phyloP scores from a whole-genome alignment of 345 rosid species.

The Melastoma malabathricum region DNA sequence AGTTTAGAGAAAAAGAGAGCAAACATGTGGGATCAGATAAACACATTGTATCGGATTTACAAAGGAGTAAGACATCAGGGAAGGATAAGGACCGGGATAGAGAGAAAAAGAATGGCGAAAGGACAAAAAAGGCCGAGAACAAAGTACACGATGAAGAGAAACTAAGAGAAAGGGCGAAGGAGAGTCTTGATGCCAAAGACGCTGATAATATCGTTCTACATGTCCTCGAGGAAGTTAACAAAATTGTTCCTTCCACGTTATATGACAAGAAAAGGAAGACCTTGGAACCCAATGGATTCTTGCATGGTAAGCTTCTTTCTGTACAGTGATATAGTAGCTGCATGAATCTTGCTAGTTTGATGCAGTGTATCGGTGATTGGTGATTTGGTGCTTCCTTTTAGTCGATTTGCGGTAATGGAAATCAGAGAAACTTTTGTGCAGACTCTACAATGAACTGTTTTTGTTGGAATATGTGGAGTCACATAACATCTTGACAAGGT shows the following conservation, averaged over 20 bases:
- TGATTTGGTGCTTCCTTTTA: neutral
- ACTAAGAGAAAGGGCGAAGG: slow-evolving; percentile 16
- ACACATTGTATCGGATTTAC: slow-evolving; percentile 7
- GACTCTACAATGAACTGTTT: neutral
- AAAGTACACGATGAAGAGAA: slow-evolving; percentile 14
- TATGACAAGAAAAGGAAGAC: slow-evolving; percentile 49
- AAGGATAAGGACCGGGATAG: slow-evolving; percentile 21
- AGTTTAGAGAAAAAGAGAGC: slow-evolving; percentile 19
- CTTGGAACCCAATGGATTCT: slow-evolving; percentile 40
- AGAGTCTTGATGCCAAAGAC: slow-evolving; percentile 8
- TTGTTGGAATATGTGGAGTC: neutral
- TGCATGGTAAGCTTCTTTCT: slow-evolving; percentile 41
- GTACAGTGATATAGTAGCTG: neutral
- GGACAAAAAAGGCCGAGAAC: slow-evolving; percentile 13
- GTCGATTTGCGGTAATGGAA: too few species aligned
- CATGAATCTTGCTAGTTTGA: neutral
- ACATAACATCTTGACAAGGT: neutral
- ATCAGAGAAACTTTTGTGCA: neutral
- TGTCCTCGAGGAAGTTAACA: slow-evolving; percentile 14
- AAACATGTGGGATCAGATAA: slow-evolving; percentile 17
- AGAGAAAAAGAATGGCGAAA: slow-evolving; percentile 18
- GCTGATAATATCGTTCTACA: slow-evolving; percentile 10
- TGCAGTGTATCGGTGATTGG: neutral
- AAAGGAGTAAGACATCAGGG: slow-evolving; percentile 15
- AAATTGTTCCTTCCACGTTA: slow-evolving; percentile 18